phyloP scores from a whole-genome alignment of 257 asterid genomes.

The Nicotiana knightiana region DNA sequence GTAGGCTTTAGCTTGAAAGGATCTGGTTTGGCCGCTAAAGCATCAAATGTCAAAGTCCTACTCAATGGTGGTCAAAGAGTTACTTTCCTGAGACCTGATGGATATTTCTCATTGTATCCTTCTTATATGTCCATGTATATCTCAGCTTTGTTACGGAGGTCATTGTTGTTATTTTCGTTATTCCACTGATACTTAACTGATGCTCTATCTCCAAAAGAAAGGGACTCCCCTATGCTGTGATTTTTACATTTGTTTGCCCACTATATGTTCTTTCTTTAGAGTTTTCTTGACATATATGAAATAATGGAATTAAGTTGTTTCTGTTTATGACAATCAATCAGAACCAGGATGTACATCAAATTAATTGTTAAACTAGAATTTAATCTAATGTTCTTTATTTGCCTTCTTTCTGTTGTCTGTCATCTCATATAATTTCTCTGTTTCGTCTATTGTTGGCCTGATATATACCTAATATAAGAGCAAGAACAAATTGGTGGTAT shows the following conservation, averaged over 20 bases:
- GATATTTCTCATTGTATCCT: slow-evolving; percentile 99
- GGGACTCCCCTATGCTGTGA: not conserved
- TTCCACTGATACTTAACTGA: not conserved
- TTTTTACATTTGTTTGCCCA: not conserved
- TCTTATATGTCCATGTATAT: slow-evolving; percentile 3
- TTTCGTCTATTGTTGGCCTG: not conserved
- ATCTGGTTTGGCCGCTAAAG: slow-evolving; percentile 67
- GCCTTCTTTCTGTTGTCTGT: not conserved
- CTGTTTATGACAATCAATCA: not conserved
- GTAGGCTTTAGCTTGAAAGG: slow-evolving; percentile 66
- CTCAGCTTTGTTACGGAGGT: not conserved
- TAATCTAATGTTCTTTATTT: not conserved
- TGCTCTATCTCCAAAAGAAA: not conserved
- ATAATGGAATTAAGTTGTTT: not conserved
- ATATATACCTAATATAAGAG: not conserved
- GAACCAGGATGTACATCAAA: not conserved
- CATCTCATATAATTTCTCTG: not conserved
- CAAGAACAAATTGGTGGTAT: not conserved
- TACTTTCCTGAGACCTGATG: slow-evolving; percentile 80
- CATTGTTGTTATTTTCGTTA: not conserved
- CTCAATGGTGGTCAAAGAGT: slow-evolving; percentile 88
- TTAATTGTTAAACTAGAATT: not conserved
- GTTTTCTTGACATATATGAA: not conserved
- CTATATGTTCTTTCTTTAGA: not conserved
- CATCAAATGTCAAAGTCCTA: slow-evolving; percentile 59